Evolutionary conservation across 2,329 filamentous ascomycete species (phyloP).

Genomic region (Triangularia verruculosa): DNA sequence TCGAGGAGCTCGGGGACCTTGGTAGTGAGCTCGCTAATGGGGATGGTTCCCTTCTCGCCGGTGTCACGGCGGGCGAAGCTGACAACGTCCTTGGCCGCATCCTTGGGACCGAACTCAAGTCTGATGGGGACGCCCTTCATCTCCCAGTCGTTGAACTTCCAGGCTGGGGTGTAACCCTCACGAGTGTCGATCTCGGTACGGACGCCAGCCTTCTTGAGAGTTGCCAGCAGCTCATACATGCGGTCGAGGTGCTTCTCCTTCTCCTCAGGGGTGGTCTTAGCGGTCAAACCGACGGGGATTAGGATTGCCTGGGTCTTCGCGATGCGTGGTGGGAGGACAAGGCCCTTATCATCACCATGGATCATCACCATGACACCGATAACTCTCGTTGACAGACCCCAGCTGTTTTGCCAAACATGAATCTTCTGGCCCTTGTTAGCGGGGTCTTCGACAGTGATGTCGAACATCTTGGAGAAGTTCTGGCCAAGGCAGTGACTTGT

Average conservation of each 20-base stretch:
- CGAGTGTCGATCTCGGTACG: slow-evolving; percentile 79
- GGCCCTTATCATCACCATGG: slow-evolving; percentile 91
- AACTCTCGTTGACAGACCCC: slow-evolving; percentile 86
- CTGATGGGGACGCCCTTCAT: slow-evolving; percentile 91
- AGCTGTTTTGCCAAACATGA: slow-evolving; percentile 85
- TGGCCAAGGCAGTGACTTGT: slow-evolving; percentile 94
- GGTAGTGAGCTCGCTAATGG: slow-evolving; percentile 68
- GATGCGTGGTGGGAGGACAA: slow-evolving; percentile 85
- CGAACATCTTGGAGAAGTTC: slow-evolving; percentile 99
- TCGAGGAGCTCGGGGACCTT: slow-evolving; percentile 80
- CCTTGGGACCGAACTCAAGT: slow-evolving; percentile 93
- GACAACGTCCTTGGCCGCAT: slow-evolving; percentile 80
- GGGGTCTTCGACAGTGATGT: slow-evolving; percentile 95
- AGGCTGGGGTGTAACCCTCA: slow-evolving; percentile 89
- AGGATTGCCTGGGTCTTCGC: slow-evolving; percentile 83
- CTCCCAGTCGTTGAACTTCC: slow-evolving; percentile 99
- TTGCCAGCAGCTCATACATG: slow-evolving; percentile 66
- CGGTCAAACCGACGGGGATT: slow-evolving; percentile 89
- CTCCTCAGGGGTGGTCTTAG: slow-evolving; percentile 79
- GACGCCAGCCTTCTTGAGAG: slow-evolving; percentile 69
- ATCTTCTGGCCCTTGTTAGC: slow-evolving; percentile 74
- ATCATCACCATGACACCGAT: slow-evolving; percentile 99
- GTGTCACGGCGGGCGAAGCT: slow-evolving; percentile 85
- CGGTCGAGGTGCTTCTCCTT: slow-evolving; percentile 72
- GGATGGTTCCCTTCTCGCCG: slow-evolving; percentile 75